phyloP scores from a whole-genome alignment of 257 asterid genomes.

The Voacanga thouarsii region DNA sequence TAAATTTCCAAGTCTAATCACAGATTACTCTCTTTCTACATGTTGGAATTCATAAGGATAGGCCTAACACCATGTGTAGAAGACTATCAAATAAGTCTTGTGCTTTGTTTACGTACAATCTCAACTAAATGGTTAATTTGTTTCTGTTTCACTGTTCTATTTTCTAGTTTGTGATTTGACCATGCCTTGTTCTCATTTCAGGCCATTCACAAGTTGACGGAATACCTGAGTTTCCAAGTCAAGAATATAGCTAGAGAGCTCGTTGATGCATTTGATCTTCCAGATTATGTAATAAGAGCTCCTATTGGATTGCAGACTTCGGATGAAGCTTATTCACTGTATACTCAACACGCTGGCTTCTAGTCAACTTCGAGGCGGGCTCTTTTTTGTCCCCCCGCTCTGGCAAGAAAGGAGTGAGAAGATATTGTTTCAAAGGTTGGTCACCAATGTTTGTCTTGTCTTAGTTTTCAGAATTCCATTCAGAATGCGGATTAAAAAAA shows the following conservation, averaged over 20 bases:
- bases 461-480: background rate
- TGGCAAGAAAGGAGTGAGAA: background rate
- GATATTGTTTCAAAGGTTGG: background rate
- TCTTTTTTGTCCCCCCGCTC: background rate
- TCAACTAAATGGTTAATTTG: background rate
- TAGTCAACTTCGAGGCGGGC: conserved; percentile 11
- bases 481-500: background rate
- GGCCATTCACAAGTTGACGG: conserved; percentile 96
- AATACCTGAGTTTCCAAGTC: conserved; percentile 83
- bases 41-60: no score
- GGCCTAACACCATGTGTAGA: background rate
- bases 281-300: conserved; percentile 86
- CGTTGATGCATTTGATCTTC: conserved; percentile 90
- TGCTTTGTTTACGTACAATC: no score
- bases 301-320: conserved; percentile 87
- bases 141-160: no score
- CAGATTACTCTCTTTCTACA: no score
- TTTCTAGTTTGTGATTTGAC: background rate
- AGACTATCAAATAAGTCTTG: background rate
- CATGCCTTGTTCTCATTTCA: conserved; percentile 24
- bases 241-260: conserved; percentile 76
- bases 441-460: background rate
- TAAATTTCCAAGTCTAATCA: background rate
- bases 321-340: conserved; percentile 67
- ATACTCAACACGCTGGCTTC: conserved; percentile 77